Base-by-base conservation (phyloP, 768 basidiomycete genomes). In the Agaricus subrufescens region DNA sequence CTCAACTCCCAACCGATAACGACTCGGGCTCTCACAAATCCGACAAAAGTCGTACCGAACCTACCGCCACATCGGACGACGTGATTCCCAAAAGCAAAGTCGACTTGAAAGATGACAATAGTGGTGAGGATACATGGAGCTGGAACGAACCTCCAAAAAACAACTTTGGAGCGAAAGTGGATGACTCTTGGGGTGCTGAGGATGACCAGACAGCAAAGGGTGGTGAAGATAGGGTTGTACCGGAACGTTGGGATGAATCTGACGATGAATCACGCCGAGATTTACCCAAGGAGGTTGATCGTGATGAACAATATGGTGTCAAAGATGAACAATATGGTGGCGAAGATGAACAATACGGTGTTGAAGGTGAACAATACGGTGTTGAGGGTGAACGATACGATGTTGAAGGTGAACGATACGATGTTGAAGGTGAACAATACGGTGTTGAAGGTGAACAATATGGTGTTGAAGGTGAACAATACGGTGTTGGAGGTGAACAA, bases 81-180 rank as follows among this genome's bases (percentile, higher is more conserved):
- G 2, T 34, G 34, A 12, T 9, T 14, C 19, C 3, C n/a, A 37
- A 50, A n/a, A 34, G 37, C 27, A 10, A 27, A 9, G 12, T 7
- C 12, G 27, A 7, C 23, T n/a, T n/a, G n/a, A 37, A 54, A 2
- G 37, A 27, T 15, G 31, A 38, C 8, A 46, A 53, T 8, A 42
- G 40, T 42, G 40, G 40, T 14, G 40, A 14, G n/a, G 52, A 54
- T 54, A 40, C 23, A 19, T 54, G 53, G 53, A 45, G 53, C 8
- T 47, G 53, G 53, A 38, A 54, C 27, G 53, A 45, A 29, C 14
- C 45, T 47, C 46, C 53, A 15, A 42, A 25, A 25, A 26, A 37
- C 19, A 50, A 50, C 15, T 30, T 14, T 11, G 30, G 46, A 19
- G 19, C 4, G 4, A 29, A 31, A 47, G 46, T n/a, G 1, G 40